phyloP scores from a whole-genome alignment of 345 rosid species.

The Salix caprea region DNA sequence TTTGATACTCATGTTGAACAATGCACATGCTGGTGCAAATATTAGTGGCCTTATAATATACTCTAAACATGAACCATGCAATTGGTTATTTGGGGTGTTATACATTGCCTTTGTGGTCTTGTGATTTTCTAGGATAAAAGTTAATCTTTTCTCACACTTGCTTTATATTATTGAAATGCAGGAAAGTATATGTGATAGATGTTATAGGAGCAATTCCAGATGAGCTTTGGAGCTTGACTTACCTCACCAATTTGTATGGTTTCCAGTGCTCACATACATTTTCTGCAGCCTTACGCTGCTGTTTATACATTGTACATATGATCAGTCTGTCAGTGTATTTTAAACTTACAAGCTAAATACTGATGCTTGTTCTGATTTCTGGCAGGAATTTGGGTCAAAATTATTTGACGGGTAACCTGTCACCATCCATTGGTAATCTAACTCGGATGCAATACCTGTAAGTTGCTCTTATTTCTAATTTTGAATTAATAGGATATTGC shows the following conservation, averaged over 20 bases:
- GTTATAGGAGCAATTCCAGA: conserved; percentile 43
- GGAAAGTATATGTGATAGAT: conserved; percentile 34
- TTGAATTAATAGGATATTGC: not conserved
- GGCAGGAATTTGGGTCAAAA: conserved; percentile 44
- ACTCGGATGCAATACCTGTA: conserved; percentile 63
- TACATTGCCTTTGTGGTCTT: not conserved
- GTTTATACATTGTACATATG: not conserved
- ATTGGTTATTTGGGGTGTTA: no score
- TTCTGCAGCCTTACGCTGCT: not conserved
- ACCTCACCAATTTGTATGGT: conserved; percentile 42
- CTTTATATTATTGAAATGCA: conserved; percentile 9
- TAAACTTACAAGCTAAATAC: not conserved
- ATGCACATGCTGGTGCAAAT: no score
- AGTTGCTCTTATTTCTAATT: not conserved
- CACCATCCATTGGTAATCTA: conserved; percentile 42
- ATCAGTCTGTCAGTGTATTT: not conserved
- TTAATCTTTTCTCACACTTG: not conserved
- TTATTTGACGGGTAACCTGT: conserved; percentile 43
- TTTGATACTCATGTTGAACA: no score
- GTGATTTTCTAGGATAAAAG: not conserved
- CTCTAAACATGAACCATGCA: no score
- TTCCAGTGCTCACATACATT: not conserved
- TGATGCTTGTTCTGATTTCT: not conserved
- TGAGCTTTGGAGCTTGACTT: conserved; percentile 46
- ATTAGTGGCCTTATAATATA: no score